phyloP scores from a whole-genome alignment of 495 filamentous ascomycete genomes.

The Articulospora tetracladia region DNA sequence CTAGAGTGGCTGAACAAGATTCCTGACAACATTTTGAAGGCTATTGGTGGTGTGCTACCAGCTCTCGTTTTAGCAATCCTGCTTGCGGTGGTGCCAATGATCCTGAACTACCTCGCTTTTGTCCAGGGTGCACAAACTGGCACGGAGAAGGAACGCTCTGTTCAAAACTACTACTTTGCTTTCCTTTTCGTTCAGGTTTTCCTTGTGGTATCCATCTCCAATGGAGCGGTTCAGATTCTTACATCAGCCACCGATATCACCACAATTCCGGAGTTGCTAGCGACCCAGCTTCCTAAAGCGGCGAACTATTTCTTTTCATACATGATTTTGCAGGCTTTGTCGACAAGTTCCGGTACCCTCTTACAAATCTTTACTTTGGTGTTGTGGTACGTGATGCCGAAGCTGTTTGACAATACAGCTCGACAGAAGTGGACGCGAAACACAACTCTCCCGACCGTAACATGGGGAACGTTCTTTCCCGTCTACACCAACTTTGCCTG shows the following conservation, averaged over 20 bases:
- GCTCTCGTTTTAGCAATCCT: slow-evolving; percentile 73
- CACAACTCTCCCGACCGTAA: slow-evolving; percentile 69
- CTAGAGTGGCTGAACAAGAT: slow-evolving; percentile 60
- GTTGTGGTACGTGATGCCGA: slow-evolving; percentile 76
- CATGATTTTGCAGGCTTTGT: slow-evolving; percentile 91
- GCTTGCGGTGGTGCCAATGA: slow-evolving; percentile 74
- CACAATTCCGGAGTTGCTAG: slow-evolving; percentile 67
- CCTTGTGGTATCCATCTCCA: slow-evolving; percentile 83
- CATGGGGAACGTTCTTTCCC: slow-evolving; percentile 93
- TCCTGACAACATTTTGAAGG: slow-evolving; percentile 53
- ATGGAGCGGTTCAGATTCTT: slow-evolving; percentile 69
- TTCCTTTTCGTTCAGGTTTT: slow-evolving; percentile 97
- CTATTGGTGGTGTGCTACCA: slow-evolving; percentile 84
- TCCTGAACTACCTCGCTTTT: slow-evolving; percentile 64
- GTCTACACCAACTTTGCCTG: slow-evolving; percentile 94
- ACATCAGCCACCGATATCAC: slow-evolving; percentile 51
- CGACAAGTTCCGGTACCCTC: slow-evolving; percentile 83
- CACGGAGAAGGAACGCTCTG: slow-evolving; percentile 70
- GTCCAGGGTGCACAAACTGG: slow-evolving; percentile 82
- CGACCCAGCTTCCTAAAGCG: slow-evolving; percentile 78
- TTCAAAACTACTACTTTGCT: slow-evolving; percentile 90
- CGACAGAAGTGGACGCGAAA: slow-evolving; percentile 86
- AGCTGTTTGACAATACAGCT: slow-evolving; percentile 79
- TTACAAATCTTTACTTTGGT: slow-evolving; percentile 77
- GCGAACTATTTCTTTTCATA: slow-evolving; percentile 98